Evolutionary conservation across 202 grass and related monocot species (phyloP).

Genomic region (Carex sylvatica): DNA sequence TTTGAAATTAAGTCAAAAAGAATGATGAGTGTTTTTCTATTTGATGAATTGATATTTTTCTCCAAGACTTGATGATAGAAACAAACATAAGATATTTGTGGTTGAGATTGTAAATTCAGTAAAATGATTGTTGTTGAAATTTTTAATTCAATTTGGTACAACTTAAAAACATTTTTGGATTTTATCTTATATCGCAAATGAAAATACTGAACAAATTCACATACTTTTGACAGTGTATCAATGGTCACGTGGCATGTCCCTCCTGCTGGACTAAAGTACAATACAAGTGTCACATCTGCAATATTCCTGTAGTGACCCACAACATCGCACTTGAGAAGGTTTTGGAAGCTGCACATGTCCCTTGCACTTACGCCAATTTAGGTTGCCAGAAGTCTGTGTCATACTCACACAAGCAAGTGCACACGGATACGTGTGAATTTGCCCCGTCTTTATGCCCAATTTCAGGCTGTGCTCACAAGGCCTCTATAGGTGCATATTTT

Average conservation of each 20-base stretch:
- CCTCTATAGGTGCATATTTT: conserved; percentile 25
- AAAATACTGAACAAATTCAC: neutral
- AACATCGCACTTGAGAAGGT: conserved; percentile 74
- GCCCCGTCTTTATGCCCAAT: conserved; percentile 45
- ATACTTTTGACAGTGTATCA: conserved; percentile 52
- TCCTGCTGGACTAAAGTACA: conserved; percentile 65
- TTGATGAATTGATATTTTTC: neutral
- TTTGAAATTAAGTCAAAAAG: neutral
- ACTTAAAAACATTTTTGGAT: too few relatives aligned
- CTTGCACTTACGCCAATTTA: conserved; percentile 44
- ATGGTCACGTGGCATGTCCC: conserved; percentile 72
- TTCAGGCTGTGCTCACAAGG: conserved; percentile 36
- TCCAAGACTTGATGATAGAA: neutral
- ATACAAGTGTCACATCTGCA: conserved; percentile 71
- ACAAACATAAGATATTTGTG: neutral
- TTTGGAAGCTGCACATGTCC: conserved; percentile 57
- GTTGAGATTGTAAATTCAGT: too few relatives aligned
- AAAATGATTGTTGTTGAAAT: neutral
- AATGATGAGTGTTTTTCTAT: neutral
- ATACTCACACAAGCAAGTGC: conserved; percentile 39
- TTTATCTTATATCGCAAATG: neutral
- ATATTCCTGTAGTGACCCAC: conserved; percentile 19
- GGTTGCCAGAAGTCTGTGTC: conserved; percentile 43
- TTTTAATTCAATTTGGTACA: neutral
- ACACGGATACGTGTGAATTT: conserved; percentile 49